Base-by-base conservation (phyloP, 2,329 filamentous ascomycete species). In the Davidsoniella neocaledoniae region DNA sequence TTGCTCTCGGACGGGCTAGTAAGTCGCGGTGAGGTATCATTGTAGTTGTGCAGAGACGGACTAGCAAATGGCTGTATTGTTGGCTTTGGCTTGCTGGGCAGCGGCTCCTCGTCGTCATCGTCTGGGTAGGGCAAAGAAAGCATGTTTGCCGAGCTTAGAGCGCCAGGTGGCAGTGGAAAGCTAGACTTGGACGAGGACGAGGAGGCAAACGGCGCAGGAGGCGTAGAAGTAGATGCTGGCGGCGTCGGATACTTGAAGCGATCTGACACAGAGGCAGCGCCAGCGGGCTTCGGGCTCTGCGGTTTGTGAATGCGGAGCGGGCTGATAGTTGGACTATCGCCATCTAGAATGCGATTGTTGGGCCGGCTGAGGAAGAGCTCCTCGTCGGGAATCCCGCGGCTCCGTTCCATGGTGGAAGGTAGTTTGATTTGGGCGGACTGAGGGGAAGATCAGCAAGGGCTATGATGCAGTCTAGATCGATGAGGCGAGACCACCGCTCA, bases 271-370 rank as follows among this genome's bases (percentile, higher is more conserved):
- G 29, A 33, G 12, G 29, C 29, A 50, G 61, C 59, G 64, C 61
- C 46, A 38, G 46, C 46, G 36, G 48, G 77, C 48, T 71, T 71
- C 29, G 80, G 75, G 52, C 79, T 83, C 58, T 79, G 76, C 51
- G 81, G 78, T 64, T 93, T 93, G 68, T 81, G 81, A 62, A 94
- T 93, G 60, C 86, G 78, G 65, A 94, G 66, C 53, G 87, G 87
- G 59, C 84, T 84, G 57, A 94, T 76, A 16, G 83, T 85, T 52
- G 86, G 84, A 58, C 84, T 86, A 58, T 86, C 79, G 45, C 68
- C 69, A 43, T 73, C 70, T 9, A 66, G 63, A 7, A 59, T 54
- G 16, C 16, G 46, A n/a, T 53, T 53, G 7, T 68, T 61, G n/a
- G 72, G 73, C 46, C 69, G 72, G 61, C 65, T 75, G 65, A 93